Evolutionary conservation across 1,139 yeast species (phyloP), one percentile per base, ranked within the genome.

Genomic region (Kurtzmaniella quercitrusa): DNA sequence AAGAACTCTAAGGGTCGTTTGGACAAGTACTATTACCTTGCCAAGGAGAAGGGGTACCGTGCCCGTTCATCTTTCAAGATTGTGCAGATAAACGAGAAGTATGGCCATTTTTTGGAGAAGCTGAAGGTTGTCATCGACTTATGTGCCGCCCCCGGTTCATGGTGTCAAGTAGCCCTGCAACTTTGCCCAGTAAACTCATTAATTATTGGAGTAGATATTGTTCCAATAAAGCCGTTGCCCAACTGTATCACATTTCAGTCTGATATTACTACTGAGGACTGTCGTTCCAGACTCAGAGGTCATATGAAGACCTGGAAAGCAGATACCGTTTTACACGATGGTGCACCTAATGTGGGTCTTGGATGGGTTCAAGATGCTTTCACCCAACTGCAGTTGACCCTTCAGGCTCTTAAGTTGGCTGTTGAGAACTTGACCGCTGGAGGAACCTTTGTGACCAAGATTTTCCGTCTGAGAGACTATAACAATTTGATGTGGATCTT

Each of bases 361-460:
- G 96, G 96, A 19, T 94, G 98, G 98, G 93, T 88, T 25, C 98
- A 94, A 65, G 99, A 93, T 80, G 98, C 98, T 1, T 94, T 88
- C 68, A 89, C 98, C 2, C 99, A 93, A 70, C 89, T 97, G 17
- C 98, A 93, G 62, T 80, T 93, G 57, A 94, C 96, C 29, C 73
- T 93, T 54, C 96, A 90, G 69, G 95, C 98, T 29, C 74, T 94
- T 56, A 90, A 85, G 62, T 75, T 93, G 51, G 98, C 98, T 1
- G 96, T 85, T n/a, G 98, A 94, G 66, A 90, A 93, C 63, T 75
- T 94, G 58, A 73, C 78, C 25, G 86, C 86, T 12, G 96, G 96
- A 43, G 99, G 99, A 52, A 89, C 95, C n/a, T 93, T 93, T 63
- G 91, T 93, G 37, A 93, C 99, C 43, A 93, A 93, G 64, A 85